Evolutionary conservation across 31 red algal species (phyloP).

Genomic region (Endocladia muricata): DNA sequence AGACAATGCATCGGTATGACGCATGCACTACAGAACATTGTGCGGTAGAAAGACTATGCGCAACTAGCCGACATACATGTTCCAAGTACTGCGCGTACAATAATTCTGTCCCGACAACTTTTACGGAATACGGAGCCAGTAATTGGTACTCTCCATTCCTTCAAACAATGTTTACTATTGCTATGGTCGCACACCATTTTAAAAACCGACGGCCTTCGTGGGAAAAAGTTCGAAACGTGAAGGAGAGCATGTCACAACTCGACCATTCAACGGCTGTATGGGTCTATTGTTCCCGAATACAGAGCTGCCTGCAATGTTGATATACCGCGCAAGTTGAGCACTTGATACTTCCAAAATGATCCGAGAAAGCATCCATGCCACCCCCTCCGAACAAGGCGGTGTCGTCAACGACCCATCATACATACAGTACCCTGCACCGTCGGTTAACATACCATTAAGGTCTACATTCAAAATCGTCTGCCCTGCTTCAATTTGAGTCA

Average conservation of each 20-base stretch:
- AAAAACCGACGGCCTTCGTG: no score
- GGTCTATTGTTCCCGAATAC: conserved; percentile 9
- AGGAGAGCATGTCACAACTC: conserved; percentile 14
- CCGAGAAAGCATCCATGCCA: conserved; percentile 30
- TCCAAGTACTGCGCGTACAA: no score
- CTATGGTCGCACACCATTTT: no score
- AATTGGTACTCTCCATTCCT: no score
- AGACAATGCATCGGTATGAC: no score
- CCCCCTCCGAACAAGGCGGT: conserved; percentile 53
- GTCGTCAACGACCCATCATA: conserved; percentile 57
- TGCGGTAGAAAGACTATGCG: no score
- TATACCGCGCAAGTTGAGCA: neutral
- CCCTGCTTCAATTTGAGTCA: neutral
- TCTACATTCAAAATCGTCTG: neutral
- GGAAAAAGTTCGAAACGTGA: no score
- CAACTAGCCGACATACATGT: no score
- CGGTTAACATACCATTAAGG: neutral
- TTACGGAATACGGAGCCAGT: no score
- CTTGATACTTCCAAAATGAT: neutral
- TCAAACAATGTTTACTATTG: no score
- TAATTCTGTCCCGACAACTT: no score
- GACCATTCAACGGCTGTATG: conserved; percentile 41
- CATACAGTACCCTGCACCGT: conserved; percentile 11
- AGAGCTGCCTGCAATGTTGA: neutral
- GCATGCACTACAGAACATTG: no score